Percentiles rank a stretch among this genome's conserved stretches.
Evolutionary conservation across 139 green algal species (phyloP).

Genomic region (Pleodorina starrii): DNA sequence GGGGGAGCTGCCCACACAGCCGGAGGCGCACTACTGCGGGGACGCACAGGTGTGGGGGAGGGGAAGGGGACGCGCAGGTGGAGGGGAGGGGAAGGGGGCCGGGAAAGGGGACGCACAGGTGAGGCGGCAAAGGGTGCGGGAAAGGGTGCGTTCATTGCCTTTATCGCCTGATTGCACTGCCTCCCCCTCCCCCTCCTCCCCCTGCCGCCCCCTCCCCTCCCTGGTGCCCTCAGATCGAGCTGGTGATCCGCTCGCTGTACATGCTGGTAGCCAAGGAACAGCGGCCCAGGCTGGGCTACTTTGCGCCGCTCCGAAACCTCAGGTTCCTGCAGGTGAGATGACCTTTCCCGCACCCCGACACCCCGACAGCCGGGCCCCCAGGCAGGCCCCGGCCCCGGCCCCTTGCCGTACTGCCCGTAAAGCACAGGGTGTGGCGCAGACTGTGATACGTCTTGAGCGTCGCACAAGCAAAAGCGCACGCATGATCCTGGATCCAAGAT

Average conservation of each 20-base stretch:
- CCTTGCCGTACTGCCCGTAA: no score
- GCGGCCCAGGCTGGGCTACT: conserved; percentile 13
- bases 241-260: conserved; percentile 26
- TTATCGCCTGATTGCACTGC: background rate
- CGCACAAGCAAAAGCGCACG: no score
- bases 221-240: conserved; percentile 19
- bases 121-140: background rate
- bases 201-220: background rate
- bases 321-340: conserved; percentile 20
- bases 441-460: no score
- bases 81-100: background rate
- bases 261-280: background rate
- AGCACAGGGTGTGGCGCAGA: no score
- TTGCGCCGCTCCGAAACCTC: conserved; percentile 41
- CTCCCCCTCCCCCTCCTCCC: background rate
- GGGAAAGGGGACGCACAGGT: background rate
- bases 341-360: background rate
- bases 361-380: background rate
- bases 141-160: background rate
- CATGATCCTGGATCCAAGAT: no score
- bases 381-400: background rate
- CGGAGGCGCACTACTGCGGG: conserved; percentile 28
- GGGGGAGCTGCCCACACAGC: conserved; percentile 1
- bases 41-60: conserved; percentile 16
- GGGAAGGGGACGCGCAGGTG: background rate